Conservation (phyloP, 371 early-diverging fungal species). For the Amoeboradix gromovi region DNA sequence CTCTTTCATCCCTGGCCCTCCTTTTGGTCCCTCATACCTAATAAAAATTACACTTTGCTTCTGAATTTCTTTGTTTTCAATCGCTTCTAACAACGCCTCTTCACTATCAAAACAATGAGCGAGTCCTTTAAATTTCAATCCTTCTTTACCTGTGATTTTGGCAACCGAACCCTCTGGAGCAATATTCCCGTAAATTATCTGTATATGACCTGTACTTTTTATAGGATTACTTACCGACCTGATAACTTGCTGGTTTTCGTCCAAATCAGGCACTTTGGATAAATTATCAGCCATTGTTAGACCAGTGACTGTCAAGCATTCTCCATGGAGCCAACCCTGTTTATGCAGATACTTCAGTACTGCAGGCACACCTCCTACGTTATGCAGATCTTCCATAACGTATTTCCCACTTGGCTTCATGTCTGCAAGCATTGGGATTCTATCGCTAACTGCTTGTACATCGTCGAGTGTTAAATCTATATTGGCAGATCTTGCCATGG, state of each 20-base stretch:
- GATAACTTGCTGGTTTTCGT: conserved; percentile 54
- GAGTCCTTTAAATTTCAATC: conserved; percentile 44
- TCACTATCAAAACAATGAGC: conserved; percentile 73
- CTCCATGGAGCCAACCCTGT: conserved; percentile 46
- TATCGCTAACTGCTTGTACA: conserved; percentile 59
- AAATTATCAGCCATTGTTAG: conserved; percentile 71
- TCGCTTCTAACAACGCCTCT: conserved; percentile 47
- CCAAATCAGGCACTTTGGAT: conserved; percentile 30
- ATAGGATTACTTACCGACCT: conserved; percentile 53
- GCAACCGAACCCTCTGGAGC: conserved; percentile 88
- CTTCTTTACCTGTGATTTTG: conserved; percentile 94
- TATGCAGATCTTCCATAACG: conserved; percentile 70
- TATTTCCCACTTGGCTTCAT: conserved; percentile 82
- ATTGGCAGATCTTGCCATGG: conserved; percentile 53
- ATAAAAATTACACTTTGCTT: conserved; percentile 69
- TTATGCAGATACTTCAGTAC: conserved; percentile 55
- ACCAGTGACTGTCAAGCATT: conserved; percentile 69
- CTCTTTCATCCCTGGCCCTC: conserved; percentile 79
- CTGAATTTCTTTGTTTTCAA: conserved; percentile 40
- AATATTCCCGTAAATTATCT: conserved; percentile 69
- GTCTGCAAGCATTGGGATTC: conserved; percentile 72
- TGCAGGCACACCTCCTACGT: conserved; percentile 63
- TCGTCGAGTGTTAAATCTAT: conserved; percentile 57
- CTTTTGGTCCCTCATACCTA: conserved; percentile 64
- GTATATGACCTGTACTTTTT: conserved; percentile 69